Conservation (phyloP, 2,329 filamentous ascomycete species). For the Xylaria sp. region DNA sequence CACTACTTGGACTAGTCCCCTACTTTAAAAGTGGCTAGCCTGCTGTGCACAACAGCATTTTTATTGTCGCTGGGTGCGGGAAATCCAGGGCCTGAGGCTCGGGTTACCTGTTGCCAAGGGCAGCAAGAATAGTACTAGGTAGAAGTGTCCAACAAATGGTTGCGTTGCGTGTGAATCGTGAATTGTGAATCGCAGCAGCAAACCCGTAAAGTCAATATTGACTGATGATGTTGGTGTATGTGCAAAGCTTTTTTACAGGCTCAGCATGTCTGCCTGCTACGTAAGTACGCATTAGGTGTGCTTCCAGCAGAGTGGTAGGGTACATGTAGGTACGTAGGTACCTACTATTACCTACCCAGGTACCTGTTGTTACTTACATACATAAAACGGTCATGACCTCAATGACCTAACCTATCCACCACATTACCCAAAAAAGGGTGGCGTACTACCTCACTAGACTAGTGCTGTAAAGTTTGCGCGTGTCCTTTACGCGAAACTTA, state of each 20-base stretch:
- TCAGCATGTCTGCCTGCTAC: neutral
- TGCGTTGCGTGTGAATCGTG: neutral
- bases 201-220: slow-evolving; percentile 12
- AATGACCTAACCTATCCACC: neutral
- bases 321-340: too few species aligned
- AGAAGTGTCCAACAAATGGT: neutral
- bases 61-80: neutral
- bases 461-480: neutral
- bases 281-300: neutral
- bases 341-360: neutral
- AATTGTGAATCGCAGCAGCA: too few species aligned
- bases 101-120: neutral
- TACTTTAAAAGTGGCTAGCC: slow-evolving; percentile 5
- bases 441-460: neutral
- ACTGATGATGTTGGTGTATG: slow-evolving; percentile 11
- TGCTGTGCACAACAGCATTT: neutral
- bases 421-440: neutral
- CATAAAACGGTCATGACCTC: too few species aligned
- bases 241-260: neutral
- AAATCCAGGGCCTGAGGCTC: neutral
- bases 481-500: slow-evolving; percentile 12
- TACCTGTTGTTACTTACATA: too few species aligned
- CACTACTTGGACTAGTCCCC: slow-evolving; percentile 5
- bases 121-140: neutral
- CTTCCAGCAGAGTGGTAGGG: neutral